Percentiles rank a stretch among this genome's conserved stretches.
Evolutionary conservation across 768 basidiomycete species (phyloP).

Genomic region (Psilocybe azurescens): DNA sequence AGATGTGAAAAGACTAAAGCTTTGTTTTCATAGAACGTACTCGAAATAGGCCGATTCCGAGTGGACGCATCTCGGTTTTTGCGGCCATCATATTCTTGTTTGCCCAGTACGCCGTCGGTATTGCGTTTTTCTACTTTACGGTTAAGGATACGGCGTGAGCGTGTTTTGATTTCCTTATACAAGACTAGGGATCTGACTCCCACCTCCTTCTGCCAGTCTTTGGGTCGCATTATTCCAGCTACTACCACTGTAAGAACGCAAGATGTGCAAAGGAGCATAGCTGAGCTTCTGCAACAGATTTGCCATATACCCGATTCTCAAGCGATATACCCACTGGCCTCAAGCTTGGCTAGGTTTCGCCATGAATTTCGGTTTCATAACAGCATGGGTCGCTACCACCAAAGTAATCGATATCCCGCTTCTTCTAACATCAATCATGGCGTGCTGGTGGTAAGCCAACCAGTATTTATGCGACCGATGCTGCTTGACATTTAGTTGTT

Average conservation of each 20-base stretch:
- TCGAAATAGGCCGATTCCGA: slow-evolving; percentile 50
- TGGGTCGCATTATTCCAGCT: slow-evolving; percentile 50
- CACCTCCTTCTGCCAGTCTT: slow-evolving; percentile 31
- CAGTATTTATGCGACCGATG: slow-evolving; percentile 20
- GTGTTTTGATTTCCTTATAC: background rate
- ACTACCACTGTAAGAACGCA: slow-evolving; percentile 44
- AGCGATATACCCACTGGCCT: slow-evolving; percentile 63
- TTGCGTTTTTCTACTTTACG: slow-evolving; percentile 42
- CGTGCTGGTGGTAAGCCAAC: slow-evolving; percentile 53
- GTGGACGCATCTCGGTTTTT: slow-evolving; percentile 50
- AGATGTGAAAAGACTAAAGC: slow-evolving; percentile 45
- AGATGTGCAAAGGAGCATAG: slow-evolving; percentile 32
- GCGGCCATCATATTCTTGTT: slow-evolving; percentile 45
- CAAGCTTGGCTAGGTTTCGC: slow-evolving; percentile 66
- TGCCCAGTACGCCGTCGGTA: slow-evolving; percentile 45
- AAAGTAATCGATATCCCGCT: slow-evolving; percentile 34
- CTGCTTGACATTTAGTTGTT: background rate
- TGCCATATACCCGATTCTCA: slow-evolving; percentile 60
- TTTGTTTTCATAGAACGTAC: slow-evolving; percentile 48
- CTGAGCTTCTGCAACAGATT: slow-evolving; percentile 46
- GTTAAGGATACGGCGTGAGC: slow-evolving; percentile 40
- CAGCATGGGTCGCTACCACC: slow-evolving; percentile 51
- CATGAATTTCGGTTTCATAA: slow-evolving; percentile 60
- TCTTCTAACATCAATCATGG: slow-evolving; percentile 39
- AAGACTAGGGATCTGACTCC: background rate